Evolutionary conservation across 106 monocot genomes (phyloP).

Genomic region (Dendrobium officinale): DNA sequence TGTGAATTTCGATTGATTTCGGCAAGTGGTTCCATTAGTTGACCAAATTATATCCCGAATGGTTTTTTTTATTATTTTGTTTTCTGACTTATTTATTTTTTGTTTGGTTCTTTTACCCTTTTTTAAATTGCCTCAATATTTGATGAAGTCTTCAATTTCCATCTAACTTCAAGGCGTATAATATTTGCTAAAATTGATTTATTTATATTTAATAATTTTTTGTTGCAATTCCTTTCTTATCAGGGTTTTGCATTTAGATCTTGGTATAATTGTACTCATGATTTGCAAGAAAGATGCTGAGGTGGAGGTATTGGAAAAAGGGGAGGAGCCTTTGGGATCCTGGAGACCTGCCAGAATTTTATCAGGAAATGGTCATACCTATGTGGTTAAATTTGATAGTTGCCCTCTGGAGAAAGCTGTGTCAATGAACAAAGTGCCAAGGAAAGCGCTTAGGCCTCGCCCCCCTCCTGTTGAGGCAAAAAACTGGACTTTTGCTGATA

Average conservation of each 20-base stretch:
- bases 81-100: too few species aligned
- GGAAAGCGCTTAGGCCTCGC: constrained; percentile 3
- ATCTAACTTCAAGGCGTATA: background rate
- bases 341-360: constrained; percentile 9
- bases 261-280: background rate
- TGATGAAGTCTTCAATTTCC: background rate
- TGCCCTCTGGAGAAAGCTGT: background rate
- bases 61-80: too few species aligned
- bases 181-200: background rate
- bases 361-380: background rate
- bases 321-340: background rate
- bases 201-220: background rate
- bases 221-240: background rate
- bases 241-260: background rate
- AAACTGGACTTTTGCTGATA: background rate
- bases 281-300: constrained; percentile 3
- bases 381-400: background rate
- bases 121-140: background rate
- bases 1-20: background rate
- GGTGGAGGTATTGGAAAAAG: constrained; percentile 7
- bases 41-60: too few species aligned
- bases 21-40: background rate
- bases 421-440: background rate
- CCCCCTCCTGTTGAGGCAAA: background rate
- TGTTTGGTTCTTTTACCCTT: too few species aligned